Conservation (phyloP, 331 rosid species). For the Rosa hybrid region DNA sequence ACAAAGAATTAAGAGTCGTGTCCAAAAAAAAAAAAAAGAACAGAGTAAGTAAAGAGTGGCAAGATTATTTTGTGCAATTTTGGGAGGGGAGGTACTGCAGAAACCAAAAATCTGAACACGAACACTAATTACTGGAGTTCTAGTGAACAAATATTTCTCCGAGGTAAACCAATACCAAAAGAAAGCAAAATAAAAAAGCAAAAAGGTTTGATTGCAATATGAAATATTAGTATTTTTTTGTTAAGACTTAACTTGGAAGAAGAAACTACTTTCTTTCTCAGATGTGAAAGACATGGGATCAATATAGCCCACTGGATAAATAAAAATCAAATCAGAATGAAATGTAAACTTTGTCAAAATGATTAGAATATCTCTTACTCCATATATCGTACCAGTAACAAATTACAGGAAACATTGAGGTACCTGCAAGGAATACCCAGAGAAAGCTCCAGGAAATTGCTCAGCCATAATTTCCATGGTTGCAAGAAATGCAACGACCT, state of each 20-base stretch:
- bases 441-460: constrained; percentile 89
- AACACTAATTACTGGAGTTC: background rate
- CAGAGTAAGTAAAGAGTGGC: background rate
- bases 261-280: no score
- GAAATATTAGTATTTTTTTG: background rate
- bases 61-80: background rate
- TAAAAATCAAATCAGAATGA: background rate
- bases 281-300: background rate
- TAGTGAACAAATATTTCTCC: background rate
- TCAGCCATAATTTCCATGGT: constrained; percentile 94
- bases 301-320: background rate
- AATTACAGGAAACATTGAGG: background rate
- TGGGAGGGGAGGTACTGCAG: background rate
- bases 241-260: background rate
- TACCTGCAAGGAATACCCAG: constrained; percentile 89
- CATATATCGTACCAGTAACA: background rate
- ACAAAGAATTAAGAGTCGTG: no score
- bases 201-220: background rate
- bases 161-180: background rate
- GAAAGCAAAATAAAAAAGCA: background rate
- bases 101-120: background rate
- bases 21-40: no score
- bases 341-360: background rate
- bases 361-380: background rate
- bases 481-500: constrained; percentile 99